phyloP scores from a whole-genome alignment of 306 rosid species.

The Quercus engelmannii region DNA sequence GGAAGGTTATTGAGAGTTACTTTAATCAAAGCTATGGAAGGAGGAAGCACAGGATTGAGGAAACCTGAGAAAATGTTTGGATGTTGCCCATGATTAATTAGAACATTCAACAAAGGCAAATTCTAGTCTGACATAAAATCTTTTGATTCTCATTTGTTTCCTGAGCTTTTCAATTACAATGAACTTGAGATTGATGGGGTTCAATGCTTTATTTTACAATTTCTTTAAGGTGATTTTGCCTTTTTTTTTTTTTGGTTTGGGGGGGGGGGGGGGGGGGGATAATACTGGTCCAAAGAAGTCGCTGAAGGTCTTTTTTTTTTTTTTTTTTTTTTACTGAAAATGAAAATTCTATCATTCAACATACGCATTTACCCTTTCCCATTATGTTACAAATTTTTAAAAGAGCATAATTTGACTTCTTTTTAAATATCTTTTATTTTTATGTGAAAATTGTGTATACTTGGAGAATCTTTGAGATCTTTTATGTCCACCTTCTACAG shows the following conservation, averaged over 20 bases:
- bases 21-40: background rate
- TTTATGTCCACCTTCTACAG: background rate
- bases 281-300: background rate
- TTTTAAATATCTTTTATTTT: background rate
- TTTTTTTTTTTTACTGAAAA: background rate
- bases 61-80: conserved; percentile 3
- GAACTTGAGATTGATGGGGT: background rate
- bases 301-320: background rate
- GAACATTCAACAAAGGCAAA: background rate
- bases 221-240: background rate
- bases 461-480: background rate
- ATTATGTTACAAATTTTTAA: background rate
- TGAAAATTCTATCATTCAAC: background rate
- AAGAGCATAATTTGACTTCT: background rate
- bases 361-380: background rate
- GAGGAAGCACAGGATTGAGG: background rate
- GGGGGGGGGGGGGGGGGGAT: no score
- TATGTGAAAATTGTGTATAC: background rate
- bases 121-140: background rate
- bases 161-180: background rate
- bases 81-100: background rate
- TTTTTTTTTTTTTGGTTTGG: no score
- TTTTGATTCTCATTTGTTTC: background rate
- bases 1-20: background rate
- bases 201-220: background rate